phyloP scores from a whole-genome alignment of 768 basidiomycete genomes.

The Amanita muscaria region DNA sequence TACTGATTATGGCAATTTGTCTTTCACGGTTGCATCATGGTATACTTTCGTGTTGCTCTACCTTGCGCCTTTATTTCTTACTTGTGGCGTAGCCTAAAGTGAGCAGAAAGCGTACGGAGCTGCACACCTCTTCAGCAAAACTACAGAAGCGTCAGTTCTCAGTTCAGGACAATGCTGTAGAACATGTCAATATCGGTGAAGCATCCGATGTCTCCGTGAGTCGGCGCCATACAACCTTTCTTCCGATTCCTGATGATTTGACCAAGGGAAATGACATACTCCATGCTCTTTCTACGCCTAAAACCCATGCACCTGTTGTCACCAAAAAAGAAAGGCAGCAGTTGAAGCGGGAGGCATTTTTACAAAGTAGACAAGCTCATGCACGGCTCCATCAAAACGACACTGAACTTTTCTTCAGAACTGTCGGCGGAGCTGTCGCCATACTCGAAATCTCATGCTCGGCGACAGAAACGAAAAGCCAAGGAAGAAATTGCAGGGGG shows the following conservation, averaged over 20 bases:
- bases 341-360: slow-evolving; percentile 57
- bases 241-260: background rate
- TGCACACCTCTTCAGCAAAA: slow-evolving; percentile 45
- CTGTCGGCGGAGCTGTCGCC: slow-evolving; percentile 41
- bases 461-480: slow-evolving; percentile 62
- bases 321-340: slow-evolving; percentile 65
- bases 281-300: slow-evolving; percentile 21
- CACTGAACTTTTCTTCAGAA: slow-evolving; percentile 12
- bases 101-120: slow-evolving; percentile 32
- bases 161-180: slow-evolving; percentile 38
- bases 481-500: slow-evolving; percentile 50
- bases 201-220: slow-evolving; percentile 34
- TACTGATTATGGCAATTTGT: background rate
- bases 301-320: slow-evolving; percentile 17
- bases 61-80: slow-evolving; percentile 6
- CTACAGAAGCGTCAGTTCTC: slow-evolving; percentile 40
- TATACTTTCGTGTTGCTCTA: slow-evolving; percentile 9
- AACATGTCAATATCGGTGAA: slow-evolving; percentile 38
- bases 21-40: slow-evolving; percentile 13
- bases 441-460: slow-evolving; percentile 65
- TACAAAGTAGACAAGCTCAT: slow-evolving; percentile 64
- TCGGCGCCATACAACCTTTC: background rate
- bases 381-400: too few species aligned
- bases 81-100: slow-evolving; percentile 26
- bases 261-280: slow-evolving; percentile 18